Percentiles rank a stretch among this genome's conserved stretches.
Evolutionary conservation across 768 basidiomycete genomes (phyloP).

Genomic region (Podaxis sp.): DNA sequence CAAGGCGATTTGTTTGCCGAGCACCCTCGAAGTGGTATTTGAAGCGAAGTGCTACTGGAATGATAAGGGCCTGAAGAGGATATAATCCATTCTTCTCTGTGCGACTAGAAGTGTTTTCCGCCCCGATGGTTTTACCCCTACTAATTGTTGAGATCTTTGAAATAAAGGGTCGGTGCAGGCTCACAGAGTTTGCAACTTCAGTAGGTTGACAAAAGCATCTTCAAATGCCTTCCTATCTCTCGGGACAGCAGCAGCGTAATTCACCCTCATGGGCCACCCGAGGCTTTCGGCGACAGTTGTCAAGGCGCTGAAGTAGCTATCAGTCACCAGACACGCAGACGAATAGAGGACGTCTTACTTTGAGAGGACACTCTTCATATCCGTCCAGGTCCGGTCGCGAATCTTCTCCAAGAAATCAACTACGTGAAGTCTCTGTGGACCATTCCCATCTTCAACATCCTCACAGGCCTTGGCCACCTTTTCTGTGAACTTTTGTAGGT

Average conservation of each 20-base stretch:
- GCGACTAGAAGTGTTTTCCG: constrained; percentile 13
- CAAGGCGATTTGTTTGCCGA: constrained; percentile 84
- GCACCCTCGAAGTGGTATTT: constrained; percentile 93
- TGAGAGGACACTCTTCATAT: constrained; percentile 66
- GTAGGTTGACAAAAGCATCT: constrained; percentile 70
- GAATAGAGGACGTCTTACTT: constrained; percentile 43
- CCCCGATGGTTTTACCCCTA: constrained; percentile 54
- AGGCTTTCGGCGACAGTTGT: constrained; percentile 66
- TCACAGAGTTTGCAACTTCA: constrained; percentile 77
- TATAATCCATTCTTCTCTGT: constrained; percentile 65
- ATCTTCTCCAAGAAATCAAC: constrained; percentile 60
- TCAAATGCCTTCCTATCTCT: constrained; percentile 70
- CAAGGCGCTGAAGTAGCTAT: constrained; percentile 50
- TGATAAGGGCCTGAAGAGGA: constrained; percentile 80
- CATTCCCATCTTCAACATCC: constrained; percentile 43
- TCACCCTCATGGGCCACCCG: constrained; percentile 81
- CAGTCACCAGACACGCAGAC: background rate
- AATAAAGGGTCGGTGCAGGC: constrained; percentile 25
- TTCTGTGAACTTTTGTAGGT: constrained; percentile 60
- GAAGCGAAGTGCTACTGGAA: constrained; percentile 84
- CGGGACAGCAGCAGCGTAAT: constrained; percentile 52
- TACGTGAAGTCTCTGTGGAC: constrained; percentile 57
- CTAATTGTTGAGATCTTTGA: constrained; percentile 2
- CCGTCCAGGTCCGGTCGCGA: constrained; percentile 72
- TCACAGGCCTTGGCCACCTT: constrained; percentile 46